Percentiles rank a stretch among this genome's conserved stretches.
phyloP scores from a whole-genome alignment of 805 yeast species.

The Limtongia smithiae region DNA sequence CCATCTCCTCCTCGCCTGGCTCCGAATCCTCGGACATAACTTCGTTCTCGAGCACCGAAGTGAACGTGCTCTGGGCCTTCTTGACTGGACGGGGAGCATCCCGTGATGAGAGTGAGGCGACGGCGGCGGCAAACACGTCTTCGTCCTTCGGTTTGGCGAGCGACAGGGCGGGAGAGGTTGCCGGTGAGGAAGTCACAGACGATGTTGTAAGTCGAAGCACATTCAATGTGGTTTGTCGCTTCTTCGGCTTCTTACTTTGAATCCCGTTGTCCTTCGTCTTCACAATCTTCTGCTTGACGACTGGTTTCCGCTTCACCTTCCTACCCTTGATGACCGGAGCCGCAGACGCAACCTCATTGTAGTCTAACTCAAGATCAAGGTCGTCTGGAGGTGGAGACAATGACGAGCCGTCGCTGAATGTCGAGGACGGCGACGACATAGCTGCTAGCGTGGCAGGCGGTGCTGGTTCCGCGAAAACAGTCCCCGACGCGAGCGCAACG shows the following conservation, averaged over 20 bases:
- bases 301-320: too few relatives aligned
- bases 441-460: too few relatives aligned
- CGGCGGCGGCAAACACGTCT: slow-evolving; percentile 23
- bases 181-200: not conserved
- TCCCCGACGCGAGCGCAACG: too few relatives aligned
- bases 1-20: not conserved
- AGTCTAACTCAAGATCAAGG: not conserved
- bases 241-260: not conserved
- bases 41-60: slow-evolving; percentile 24
- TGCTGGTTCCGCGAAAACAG: too few relatives aligned
- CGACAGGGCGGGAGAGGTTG: not conserved
- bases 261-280: too few relatives aligned
- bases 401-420: slow-evolving; percentile 13
- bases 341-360: too few relatives aligned
- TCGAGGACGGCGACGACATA: slow-evolving; percentile 4
- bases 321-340: too few relatives aligned
- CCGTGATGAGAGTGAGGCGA: slow-evolving; percentile 4
- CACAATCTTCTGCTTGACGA: too few relatives aligned
- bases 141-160: slow-evolving; percentile 15
- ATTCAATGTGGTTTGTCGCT: slow-evolving; percentile 3
- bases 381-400: slow-evolving; percentile 24
- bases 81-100: not conserved
- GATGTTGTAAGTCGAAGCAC: not conserved
- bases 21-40: slow-evolving; percentile 25
- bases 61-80: slow-evolving; percentile 5